These are phyloP conservation scores for Nyctanthes arbortristis DNA, from an alignment of 257 asterid species.

Conservation along the genomic window DNA sequence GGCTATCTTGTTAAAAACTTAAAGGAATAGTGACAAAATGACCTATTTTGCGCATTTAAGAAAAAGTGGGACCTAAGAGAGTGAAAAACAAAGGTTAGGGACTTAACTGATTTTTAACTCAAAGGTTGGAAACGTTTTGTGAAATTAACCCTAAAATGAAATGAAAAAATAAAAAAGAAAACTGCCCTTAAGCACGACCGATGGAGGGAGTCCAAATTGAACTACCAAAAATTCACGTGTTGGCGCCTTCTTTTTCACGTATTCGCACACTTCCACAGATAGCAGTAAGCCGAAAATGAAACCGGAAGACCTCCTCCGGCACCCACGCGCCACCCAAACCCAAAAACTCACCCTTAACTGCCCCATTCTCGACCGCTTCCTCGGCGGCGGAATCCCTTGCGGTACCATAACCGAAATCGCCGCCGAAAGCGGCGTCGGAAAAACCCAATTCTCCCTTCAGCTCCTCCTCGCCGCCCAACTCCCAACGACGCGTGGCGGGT, in stretches of 20 bases:
- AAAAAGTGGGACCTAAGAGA: no score
- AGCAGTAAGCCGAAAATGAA: slow-evolving; percentile 33
- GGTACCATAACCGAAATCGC: slow-evolving; percentile 77
- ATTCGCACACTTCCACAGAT: slow-evolving; percentile 13
- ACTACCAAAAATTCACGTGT: no score
- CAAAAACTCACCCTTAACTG: slow-evolving; percentile 65
- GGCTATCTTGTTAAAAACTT: no score
- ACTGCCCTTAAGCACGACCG: no score
- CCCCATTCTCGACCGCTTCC: slow-evolving; percentile 64
- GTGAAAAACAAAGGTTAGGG: no score
- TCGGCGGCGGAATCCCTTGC: slow-evolving; percentile 85
- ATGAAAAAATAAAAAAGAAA: no score
- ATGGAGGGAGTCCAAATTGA: no score
- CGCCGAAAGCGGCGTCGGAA: slow-evolving; percentile 92
- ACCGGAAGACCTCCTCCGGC: slow-evolving; percentile 63
- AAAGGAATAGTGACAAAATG: no score
- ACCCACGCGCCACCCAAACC: slow-evolving; percentile 41
- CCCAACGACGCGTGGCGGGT: slow-evolving; percentile 72
- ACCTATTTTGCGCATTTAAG: no score
- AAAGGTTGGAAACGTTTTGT: no score
- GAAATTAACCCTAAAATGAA: no score
- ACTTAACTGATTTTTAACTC: no score
- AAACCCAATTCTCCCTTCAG: slow-evolving; percentile 88
- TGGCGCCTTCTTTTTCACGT: not conserved
- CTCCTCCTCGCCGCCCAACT: slow-evolving; percentile 84